Conservation (phyloP, 225 moss, liverwort and hornwort genomes). For the Asterella californica region DNA sequence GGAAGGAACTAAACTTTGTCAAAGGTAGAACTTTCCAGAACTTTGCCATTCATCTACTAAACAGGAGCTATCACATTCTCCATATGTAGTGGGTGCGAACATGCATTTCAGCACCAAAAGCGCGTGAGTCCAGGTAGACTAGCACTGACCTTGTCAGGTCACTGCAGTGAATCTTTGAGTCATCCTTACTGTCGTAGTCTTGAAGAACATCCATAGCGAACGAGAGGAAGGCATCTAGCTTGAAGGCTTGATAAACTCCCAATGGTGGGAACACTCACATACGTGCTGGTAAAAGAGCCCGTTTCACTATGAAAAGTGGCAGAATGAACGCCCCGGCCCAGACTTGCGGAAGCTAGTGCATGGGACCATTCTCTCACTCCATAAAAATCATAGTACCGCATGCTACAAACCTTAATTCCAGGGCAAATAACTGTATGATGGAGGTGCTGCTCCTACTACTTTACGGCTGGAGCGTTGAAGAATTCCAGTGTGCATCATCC, state of each 20-base stretch:
- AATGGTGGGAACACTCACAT: neutral
- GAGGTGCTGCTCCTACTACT: neutral
- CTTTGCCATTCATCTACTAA: neutral
- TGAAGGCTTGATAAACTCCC: neutral
- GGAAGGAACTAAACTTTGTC: neutral
- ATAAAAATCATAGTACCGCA: too few species aligned
- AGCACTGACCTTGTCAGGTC: neutral
- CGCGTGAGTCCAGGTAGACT: neutral
- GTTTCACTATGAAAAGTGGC: neutral
- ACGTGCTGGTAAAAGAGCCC: neutral
- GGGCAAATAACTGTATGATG: conserved; percentile 1
- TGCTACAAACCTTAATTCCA: neutral
- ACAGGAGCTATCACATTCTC: neutral
- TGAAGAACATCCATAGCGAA: neutral
- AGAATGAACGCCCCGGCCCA: neutral
- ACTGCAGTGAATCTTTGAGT: neutral
- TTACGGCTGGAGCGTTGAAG: neutral
- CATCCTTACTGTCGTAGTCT: neutral
- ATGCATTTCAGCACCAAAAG: neutral
- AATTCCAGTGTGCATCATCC: neutral
- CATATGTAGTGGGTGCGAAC: neutral
- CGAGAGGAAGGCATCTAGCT: neutral
- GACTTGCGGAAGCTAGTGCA: neutral
- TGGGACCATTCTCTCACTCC: neutral
- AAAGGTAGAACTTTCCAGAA: neutral